Evolutionary conservation across 345 rosid species (phyloP), one percentile per base, ranked within the genome.

Genomic region (Bruguiera gymnorhiza): DNA sequence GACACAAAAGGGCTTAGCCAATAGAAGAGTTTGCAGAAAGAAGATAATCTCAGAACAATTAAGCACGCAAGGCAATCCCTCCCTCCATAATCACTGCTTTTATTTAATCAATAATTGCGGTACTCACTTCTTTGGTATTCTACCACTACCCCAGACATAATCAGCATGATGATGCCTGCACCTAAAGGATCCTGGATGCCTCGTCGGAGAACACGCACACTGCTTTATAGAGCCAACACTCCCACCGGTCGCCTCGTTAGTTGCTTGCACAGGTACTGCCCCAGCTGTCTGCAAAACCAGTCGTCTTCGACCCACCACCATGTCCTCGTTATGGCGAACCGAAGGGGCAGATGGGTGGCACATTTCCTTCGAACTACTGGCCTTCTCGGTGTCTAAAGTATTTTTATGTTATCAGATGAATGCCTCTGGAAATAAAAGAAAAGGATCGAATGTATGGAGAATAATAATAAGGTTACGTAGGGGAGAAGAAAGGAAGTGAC

Each of bases 181-280:
- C 78, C 88, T 74, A 75, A 92, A 90, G 8, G 98, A 90, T 26
- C 98, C 87, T 0, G 92, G 89, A 61, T 93, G 98, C 75, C 30
- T 80, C 6, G 93, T 83, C 6, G 96, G 96, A 8, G 96, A 90
- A 75, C 96, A 93, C 6, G 85, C 51, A 34, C 96, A 90, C 74
- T 24, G 57, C 85, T 79, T 84, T 62, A 56, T 74, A 36, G 73
- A 65, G 48, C 81, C 76, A 52, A 2, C 72, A 11, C 11, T 64
- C 1, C 52, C 34, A 9, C 20, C 65, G 6, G 31, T 37, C 60
- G 39, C 39, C 15, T 75, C 62, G 68, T 64, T 53, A 53, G 62
- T 53, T 34, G 46, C 69, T 37, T 48, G 43, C 27, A 11, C 59
- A 8, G 60, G 2, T 11, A 18, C 36, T 13, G 52, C 32, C 34